Evolutionary conservation across 176 grass and related monocot genomes (phyloP).

Genomic region (Rhynchospora breviuscula): DNA sequence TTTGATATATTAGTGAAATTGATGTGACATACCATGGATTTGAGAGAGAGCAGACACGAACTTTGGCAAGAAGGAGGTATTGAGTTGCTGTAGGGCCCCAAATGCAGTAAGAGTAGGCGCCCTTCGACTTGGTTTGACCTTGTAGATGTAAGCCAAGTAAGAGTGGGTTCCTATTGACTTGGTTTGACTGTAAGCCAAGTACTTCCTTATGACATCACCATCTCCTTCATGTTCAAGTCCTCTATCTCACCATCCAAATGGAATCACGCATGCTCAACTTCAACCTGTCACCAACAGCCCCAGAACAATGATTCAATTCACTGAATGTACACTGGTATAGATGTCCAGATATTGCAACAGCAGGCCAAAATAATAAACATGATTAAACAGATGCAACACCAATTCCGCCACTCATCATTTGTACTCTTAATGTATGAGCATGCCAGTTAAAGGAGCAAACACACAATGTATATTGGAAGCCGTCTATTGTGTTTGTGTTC

Average conservation of each 20-base stretch:
- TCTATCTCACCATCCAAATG: constrained; percentile 59
- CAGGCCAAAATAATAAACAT: not conserved
- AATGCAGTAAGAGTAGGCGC: constrained; percentile 36
- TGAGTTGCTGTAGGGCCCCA: constrained; percentile 70
- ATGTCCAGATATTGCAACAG: not conserved
- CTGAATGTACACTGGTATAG: not conserved
- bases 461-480: not conserved
- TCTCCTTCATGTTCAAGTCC: constrained; percentile 58
- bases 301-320: not conserved
- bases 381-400: not conserved
- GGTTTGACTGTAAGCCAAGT: constrained; percentile 61
- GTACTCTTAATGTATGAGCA: not conserved
- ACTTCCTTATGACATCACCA: constrained; percentile 58
- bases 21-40: constrained; percentile 35
- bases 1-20: not conserved
- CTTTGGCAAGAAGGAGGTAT: constrained; percentile 53
- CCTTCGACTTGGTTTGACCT: constrained; percentile 62
- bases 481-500: not conserved
- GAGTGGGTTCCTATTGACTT: no score
- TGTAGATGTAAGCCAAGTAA: constrained; percentile 71
- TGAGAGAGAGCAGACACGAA: constrained; percentile 50
- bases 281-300: constrained; percentile 32
- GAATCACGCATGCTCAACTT: constrained; percentile 69
- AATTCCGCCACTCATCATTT: not conserved
- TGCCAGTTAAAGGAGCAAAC: not conserved